Base-by-base conservation (phyloP, 73 alveolate genomes). In the Paramecium bursaria region DNA sequence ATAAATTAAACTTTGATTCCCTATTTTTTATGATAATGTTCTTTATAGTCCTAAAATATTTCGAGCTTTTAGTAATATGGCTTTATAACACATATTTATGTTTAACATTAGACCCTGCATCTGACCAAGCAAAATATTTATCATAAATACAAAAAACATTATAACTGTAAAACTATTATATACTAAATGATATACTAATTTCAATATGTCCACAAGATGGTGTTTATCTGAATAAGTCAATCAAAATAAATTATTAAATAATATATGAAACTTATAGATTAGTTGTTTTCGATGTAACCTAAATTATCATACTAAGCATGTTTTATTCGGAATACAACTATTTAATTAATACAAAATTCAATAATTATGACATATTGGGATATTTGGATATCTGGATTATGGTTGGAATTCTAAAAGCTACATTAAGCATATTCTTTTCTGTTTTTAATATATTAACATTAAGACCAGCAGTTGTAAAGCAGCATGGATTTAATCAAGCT, bases 391-490 rank as follows among this genome's bases (percentile, higher is more conserved):
- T 42, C 7, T 67, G 53, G 55, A 67, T 67, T 15, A 35, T 67
- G 2, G 11, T 67, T 21, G 44, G 60, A 10, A 39, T 67, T 21
- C 26, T 67, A 11, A 67, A 67, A 67, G n/a, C 82, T 17, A 39
- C 44, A 39, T 21, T 67, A 15, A 35, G 60, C 3, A 31, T 67
- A 67, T 25, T 67, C 1, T 39, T 42, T 67, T 33, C 55, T 1
- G 33, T 67, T 39, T 67, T 67, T 42, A 31, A 42, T 3, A 67
- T 67, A 30, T 67, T 67, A 10, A 67, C 82, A 11, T 53, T 67
- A 15, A 67, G 82, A 67, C 82, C 82, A 4, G 82, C 82, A 9
- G 82, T 67, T 33, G 82, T 67, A 30, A 67, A 67, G 22, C 13
- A 67, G 44, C 82, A 67, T 42, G 82, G 82, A 13, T 67, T 67